Conservation (phyloP, 768 basidiomycete genomes). For the Chalciporus sphaerocephalus region DNA sequence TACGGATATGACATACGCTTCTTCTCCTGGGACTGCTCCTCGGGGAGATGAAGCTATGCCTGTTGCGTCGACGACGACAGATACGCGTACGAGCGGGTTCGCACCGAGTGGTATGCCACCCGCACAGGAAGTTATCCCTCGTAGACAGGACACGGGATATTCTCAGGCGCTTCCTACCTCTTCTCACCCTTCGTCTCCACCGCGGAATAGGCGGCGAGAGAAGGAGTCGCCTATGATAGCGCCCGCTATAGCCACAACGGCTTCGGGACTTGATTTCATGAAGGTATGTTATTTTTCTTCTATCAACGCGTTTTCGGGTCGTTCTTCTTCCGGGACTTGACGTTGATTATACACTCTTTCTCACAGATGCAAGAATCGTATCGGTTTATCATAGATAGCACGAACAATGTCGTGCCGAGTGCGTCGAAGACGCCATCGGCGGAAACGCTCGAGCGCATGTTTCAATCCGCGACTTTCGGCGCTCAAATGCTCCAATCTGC, state of each 20-base stretch:
- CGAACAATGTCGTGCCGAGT: conserved; percentile 28
- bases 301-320: neutral
- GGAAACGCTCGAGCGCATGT: conserved; percentile 41
- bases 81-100: conserved; percentile 32
- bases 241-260: conserved; percentile 20
- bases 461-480: conserved; percentile 41
- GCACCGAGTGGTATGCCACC: conserved; percentile 21
- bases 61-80: conserved; percentile 27
- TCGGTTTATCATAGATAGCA: conserved; percentile 38
- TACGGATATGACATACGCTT: conserved; percentile 32
- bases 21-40: conserved; percentile 24
- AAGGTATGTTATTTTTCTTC: conserved; percentile 37
- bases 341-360: conserved; percentile 10
- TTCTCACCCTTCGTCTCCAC: conserved; percentile 26
- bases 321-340: neutral
- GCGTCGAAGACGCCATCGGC: conserved; percentile 22
- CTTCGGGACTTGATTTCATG: conserved; percentile 37
- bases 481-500: conserved; percentile 31
- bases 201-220: conserved; percentile 36
- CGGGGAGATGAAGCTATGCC: conserved; percentile 31
- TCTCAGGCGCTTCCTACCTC: conserved; percentile 23
- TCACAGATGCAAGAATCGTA: conserved; percentile 43
- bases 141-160: conserved; percentile 33
- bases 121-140: conserved; percentile 32
- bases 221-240: conserved; percentile 31